Evolutionary conservation across 306 rosid genomes (phyloP).

Genomic region (Vigna trinervia): DNA sequence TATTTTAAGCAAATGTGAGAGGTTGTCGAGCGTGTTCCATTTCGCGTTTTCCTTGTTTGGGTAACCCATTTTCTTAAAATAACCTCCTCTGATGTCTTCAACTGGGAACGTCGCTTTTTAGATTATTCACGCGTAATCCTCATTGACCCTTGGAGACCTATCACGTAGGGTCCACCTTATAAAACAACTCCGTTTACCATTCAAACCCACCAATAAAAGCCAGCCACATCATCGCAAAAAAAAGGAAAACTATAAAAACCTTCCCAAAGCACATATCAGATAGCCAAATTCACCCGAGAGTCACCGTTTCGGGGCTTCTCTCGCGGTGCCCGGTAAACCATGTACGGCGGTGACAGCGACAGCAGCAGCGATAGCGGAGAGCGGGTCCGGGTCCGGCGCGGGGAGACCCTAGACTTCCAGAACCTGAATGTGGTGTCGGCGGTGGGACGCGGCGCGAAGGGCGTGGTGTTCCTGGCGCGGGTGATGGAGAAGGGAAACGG

Average conservation of each 20-base stretch:
- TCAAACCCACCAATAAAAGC: background rate
- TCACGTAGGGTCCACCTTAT: background rate
- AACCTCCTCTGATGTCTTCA: background rate
- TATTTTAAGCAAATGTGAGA: background rate
- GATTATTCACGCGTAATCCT: background rate
- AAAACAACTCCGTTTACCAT: background rate
- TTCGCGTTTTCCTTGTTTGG: background rate
- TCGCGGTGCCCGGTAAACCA: conserved; percentile 38
- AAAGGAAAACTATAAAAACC: background rate
- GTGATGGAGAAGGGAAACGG: conserved; percentile 13
- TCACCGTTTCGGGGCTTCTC: background rate
- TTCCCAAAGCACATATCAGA: background rate
- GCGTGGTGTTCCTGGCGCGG: conserved; percentile 76
- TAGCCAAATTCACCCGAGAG: background rate
- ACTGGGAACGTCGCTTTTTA: conserved; percentile 3
- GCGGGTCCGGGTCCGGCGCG: background rate
- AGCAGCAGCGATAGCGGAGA: background rate
- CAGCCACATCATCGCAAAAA: background rate
- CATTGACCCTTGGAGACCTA: background rate
- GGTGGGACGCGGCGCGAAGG: conserved; percentile 96
- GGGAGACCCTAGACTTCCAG: conserved; percentile 48
- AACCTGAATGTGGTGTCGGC: conserved; percentile 64
- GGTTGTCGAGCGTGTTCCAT: background rate
- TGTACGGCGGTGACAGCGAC: conserved; percentile 39
- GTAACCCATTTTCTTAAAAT: background rate